Percentiles rank a stretch among this genome's conserved stretches.
These are phyloP conservation scores for Geotrichum australiense DNA, from an alignment of 1,139 yeast genomes.

Conservation along the genomic window DNA sequence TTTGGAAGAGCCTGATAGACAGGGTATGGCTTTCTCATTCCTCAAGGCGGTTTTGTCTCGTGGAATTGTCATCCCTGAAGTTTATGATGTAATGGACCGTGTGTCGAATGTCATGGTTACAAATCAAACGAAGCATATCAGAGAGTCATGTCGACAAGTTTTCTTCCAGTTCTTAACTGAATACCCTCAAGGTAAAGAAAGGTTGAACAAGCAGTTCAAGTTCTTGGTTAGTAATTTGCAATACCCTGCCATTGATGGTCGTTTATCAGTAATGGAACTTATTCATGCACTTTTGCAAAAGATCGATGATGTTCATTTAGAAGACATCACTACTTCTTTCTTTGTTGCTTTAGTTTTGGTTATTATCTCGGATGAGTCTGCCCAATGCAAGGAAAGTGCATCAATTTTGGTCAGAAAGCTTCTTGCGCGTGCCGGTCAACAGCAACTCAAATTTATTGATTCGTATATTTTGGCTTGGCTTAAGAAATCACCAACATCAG, in stretches of 20 bases:
- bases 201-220: constrained; percentile 75
- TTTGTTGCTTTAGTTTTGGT: constrained; percentile 78
- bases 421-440: constrained; percentile 45
- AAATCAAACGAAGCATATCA: constrained; percentile 72
- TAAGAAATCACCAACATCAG: constrained; percentile 27
- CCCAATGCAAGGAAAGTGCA: constrained; percentile 86
- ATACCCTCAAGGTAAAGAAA: constrained; percentile 87
- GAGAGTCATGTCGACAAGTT: constrained; percentile 80
- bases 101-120: constrained; percentile 85
- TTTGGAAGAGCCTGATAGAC: constrained; percentile 82
- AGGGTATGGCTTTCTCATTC: constrained; percentile 82
- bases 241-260: constrained; percentile 81
- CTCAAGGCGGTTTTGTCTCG: constrained; percentile 67
- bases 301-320: constrained; percentile 53
- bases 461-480: constrained; percentile 67
- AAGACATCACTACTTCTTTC: constrained; percentile 63
- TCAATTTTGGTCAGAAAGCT: constrained; percentile 52
- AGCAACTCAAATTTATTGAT: constrained; percentile 44
- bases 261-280: constrained; percentile 87
- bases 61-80: constrained; percentile 74
- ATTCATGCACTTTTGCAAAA: constrained; percentile 63
- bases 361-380: constrained; percentile 67
- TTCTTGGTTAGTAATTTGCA: constrained; percentile 75
- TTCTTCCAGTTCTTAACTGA: constrained; percentile 86
- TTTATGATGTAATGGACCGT: constrained; percentile 81